These are phyloP conservation scores for Wallacemonas sp. DNA, from an alignment of 208 protist genomes.

Conservation along the genomic window DNA sequence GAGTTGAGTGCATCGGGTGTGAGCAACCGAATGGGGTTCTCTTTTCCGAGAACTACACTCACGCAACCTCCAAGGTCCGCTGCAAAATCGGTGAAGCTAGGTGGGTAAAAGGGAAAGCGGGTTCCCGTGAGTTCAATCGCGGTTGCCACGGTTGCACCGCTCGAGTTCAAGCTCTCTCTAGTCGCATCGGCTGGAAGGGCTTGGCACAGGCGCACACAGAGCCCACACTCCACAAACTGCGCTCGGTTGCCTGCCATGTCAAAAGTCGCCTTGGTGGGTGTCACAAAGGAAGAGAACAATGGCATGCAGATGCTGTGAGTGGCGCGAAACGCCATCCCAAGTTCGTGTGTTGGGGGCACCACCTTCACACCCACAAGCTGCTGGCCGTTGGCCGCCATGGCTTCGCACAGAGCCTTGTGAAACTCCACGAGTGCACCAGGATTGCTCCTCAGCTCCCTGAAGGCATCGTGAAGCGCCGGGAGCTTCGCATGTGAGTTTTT, in stretches of 20 bases:
- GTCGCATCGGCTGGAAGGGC: slow-evolving; percentile 25
- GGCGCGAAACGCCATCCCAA: slow-evolving; percentile 44
- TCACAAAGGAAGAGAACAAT: slow-evolving; percentile 65
- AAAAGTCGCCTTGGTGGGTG: slow-evolving; percentile 20
- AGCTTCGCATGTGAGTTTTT: slow-evolving; percentile 60
- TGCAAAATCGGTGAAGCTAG: slow-evolving; percentile 53
- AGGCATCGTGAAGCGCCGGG: slow-evolving; percentile 62
- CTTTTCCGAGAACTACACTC: slow-evolving; percentile 45
- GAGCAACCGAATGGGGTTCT: slow-evolving; percentile 23
- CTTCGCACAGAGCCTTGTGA: slow-evolving; percentile 65
- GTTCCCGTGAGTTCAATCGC: slow-evolving; percentile 73
- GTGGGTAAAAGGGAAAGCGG: slow-evolving; percentile 82
- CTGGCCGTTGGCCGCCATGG: slow-evolving; percentile 52
- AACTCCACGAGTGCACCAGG: slow-evolving; percentile 58
- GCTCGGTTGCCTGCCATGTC: slow-evolving; percentile 49
- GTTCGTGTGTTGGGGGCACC: slow-evolving; percentile 43
- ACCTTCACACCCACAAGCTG: slow-evolving; percentile 78
- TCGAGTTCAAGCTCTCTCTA: slow-evolving; percentile 19
- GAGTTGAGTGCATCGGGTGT: slow-evolving; percentile 22
- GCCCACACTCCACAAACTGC: slow-evolving; percentile 67
- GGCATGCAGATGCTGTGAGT: slow-evolving; percentile 61
- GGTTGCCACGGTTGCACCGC: slow-evolving; percentile 37
- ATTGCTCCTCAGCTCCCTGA: slow-evolving; percentile 44
- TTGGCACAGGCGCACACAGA: slow-evolving; percentile 52
- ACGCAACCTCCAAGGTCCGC: slow-evolving; percentile 72